Evolutionary conservation across 1,139 yeast genomes (phyloP), one percentile per base, ranked within the genome.

Genomic region (Suhomyces yuchorum): DNA sequence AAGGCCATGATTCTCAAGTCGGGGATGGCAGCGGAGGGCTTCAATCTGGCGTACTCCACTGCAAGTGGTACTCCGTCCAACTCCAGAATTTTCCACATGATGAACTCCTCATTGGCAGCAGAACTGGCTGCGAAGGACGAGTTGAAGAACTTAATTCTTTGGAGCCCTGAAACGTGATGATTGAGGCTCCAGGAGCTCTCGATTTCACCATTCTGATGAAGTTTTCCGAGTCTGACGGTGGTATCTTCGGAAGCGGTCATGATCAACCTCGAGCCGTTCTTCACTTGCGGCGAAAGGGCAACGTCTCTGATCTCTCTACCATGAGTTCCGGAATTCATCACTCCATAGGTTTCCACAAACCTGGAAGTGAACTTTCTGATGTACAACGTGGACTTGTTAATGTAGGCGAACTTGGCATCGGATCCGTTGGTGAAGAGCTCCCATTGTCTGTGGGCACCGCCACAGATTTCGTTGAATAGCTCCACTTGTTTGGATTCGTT

Each of bases 371-470:
- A 57, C 42, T 48, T 55, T 70, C 67, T 51, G 61, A 72, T 47
- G 66, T 66, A 42, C 32, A 73, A 53, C 15, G 67, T 63, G 1
- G 82, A 73, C 35, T 87, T 82, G 60, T 85, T 82, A 18, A 86
- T 81, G 57, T 82, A 88, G 60, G 69, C 56, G 75, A 78, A 56
- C 59, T 68, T 64, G 51, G 56, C 66, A 3, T 40, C 28, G 11
- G 36, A 20, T 1, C 37, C 42, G 23, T 58, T 53, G 12, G 62
- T 56, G 46, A 66, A 61, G 22, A 86, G 68, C 39, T 75, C 73
- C 97, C 97, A 93, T 51, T 82, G 80, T 54, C 98, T 75, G 61
- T 92, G 97, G 2, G 93, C 81, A 1, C 98, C 98, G 19, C 98
- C 98, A 65, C 98, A 93, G n/a, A 77, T 67, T 53, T 84, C 89